phyloP scores from a whole-genome alignment of 2,329 filamentous ascomycete species.

The Sporothrix euskadiensis region DNA sequence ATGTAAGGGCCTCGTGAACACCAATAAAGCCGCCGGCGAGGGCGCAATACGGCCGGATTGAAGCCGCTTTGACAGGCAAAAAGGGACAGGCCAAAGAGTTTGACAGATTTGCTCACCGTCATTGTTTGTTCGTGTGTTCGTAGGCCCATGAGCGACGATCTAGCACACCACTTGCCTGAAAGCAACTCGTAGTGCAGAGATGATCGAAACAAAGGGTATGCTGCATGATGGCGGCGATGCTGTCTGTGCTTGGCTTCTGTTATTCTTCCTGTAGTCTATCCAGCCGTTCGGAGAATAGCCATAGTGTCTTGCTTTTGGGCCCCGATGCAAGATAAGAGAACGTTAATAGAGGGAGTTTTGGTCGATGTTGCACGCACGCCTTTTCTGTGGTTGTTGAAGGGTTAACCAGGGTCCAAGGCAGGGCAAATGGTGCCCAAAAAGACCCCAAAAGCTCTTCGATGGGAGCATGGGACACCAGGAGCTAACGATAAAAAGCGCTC shows the following conservation, averaged over 20 bases:
- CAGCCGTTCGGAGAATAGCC: not conserved
- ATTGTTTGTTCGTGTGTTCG: slow-evolving; percentile 13
- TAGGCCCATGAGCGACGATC: slow-evolving; percentile 23
- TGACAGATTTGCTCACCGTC: not conserved
- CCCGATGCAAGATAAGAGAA: not conserved
- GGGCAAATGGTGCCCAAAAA: not conserved
- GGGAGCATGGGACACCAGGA: not conserved
- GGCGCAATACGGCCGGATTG: slow-evolving; percentile 1
- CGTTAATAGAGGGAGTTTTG: not conserved
- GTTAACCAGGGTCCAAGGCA: not conserved
- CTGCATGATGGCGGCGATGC: not conserved
- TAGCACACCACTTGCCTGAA: slow-evolving; percentile 9
- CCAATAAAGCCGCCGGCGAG: not conserved
- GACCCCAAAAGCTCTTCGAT: not conserved
- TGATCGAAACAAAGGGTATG: slow-evolving; percentile 21
- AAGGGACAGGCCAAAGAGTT: not conserved
- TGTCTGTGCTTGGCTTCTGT: not conserved
- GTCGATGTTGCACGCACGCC: not conserved
- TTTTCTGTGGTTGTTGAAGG: not conserved
- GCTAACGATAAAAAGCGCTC: not conserved
- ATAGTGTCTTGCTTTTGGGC: not conserved
- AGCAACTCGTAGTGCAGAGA: slow-evolving; percentile 16
- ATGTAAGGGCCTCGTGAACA: not conserved
- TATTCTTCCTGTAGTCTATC: not conserved
- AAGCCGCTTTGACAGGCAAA: not conserved